Conservation (phyloP, 805 yeast genomes). For the Pichia rugopelliculosa region DNA sequence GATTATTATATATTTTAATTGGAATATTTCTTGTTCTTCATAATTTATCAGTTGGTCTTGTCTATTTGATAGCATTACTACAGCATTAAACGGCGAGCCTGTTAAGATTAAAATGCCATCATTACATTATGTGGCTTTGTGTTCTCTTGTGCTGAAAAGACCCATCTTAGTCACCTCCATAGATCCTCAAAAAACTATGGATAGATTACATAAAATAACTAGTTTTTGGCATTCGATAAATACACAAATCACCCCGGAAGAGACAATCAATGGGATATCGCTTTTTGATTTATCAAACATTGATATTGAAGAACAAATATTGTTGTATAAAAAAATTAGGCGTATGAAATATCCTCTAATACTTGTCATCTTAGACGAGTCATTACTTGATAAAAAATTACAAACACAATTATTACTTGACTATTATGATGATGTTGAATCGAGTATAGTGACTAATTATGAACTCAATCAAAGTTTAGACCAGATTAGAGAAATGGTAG, state of each 20-base stretch:
- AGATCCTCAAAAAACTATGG: neutral
- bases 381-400: neutral
- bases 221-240: neutral
- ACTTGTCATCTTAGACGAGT: neutral
- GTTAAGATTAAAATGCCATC: neutral
- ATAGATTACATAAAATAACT: neutral
- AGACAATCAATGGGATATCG: slow-evolving; percentile 1
- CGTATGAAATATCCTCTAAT: slow-evolving; percentile 4
- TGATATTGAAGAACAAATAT: neutral
- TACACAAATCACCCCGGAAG: neutral
- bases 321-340: neutral
- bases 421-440: slow-evolving; percentile 1
- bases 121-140: slow-evolving; percentile 1
- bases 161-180: slow-evolving; percentile 2
- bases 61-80: no score
- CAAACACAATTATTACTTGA: slow-evolving; percentile 1
- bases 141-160: slow-evolving; percentile 1
- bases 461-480: neutral
- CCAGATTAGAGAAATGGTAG: neutral
- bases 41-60: no score
- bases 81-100: no score
- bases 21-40: no score
- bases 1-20: no score
- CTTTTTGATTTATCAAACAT: neutral
- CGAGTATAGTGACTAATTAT: neutral